Conservation (phyloP, 805 yeast species). For the Isabelozyma pseudorhagii region DNA sequence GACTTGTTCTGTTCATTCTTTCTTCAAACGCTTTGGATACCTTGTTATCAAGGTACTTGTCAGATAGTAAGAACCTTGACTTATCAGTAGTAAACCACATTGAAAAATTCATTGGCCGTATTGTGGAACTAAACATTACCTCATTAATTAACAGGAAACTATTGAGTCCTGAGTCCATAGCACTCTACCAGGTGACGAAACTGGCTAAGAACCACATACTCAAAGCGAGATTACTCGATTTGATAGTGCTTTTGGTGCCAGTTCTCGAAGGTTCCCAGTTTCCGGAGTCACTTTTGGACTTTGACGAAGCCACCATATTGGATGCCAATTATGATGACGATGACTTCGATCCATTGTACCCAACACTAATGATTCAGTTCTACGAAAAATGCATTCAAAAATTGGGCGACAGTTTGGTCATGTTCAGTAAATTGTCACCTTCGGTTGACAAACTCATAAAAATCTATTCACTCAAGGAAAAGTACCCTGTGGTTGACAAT, state of each 20-base stretch:
- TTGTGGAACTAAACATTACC: not conserved
- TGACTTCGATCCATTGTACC: constrained; percentile 23
- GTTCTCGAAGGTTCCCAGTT: constrained; percentile 4
- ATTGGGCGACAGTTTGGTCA: not conserved
- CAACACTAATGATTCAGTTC: constrained; percentile 21
- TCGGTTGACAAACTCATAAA: constrained; percentile 2
- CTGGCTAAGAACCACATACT: constrained; percentile 10
- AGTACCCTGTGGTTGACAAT: not conserved
- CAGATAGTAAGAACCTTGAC: not conserved
- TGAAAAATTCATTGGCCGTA: not conserved
- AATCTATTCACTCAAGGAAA: constrained; percentile 1
- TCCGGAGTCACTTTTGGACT: not conserved
- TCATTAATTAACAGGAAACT: not conserved
- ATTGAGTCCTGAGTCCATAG: constrained; percentile 2
- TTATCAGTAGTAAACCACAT: not conserved
- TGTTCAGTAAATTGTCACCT: not conserved
- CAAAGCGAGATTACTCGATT: constrained; percentile 17
- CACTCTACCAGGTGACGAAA: constrained; percentile 7
- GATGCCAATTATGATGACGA: not conserved
- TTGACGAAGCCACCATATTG: not conserved
- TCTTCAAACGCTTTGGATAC: not conserved
- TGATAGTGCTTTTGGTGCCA: constrained; percentile 10
- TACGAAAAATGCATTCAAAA: constrained; percentile 15
- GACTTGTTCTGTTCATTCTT: not conserved
- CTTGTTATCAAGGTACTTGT: not conserved